Conservation (phyloP, 306 rosid genomes). For the Arachis stenosperma region DNA sequence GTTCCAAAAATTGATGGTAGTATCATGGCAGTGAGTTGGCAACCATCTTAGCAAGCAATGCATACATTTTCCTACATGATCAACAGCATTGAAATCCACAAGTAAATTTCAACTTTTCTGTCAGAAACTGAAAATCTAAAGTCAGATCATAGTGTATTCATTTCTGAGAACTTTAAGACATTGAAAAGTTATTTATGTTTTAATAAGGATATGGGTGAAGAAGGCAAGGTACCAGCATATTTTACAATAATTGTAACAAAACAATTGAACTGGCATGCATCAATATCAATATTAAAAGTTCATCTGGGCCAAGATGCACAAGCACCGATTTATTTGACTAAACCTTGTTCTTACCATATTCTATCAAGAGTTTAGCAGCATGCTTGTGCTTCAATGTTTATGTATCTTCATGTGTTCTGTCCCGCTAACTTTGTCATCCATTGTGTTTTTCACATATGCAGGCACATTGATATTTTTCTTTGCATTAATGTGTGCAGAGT, state of each 20-base stretch:
- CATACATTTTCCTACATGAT: constrained; percentile 4
- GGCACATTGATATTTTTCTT: constrained; percentile 23
- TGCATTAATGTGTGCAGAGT: too few species aligned
- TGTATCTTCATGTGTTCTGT: constrained; percentile 8
- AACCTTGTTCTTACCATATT: constrained; percentile 14
- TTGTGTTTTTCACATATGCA: constrained; percentile 17
- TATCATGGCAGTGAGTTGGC: constrained; percentile 23
- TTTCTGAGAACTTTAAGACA: constrained; percentile 17
- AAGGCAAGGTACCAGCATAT: constrained; percentile 11
- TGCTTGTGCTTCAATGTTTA: background rate
- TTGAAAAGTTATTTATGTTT: constrained; percentile 4
- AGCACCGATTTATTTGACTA: background rate
- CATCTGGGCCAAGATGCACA: constrained; percentile 17
- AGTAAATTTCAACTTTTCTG: constrained; percentile 1
- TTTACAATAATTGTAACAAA: constrained; percentile 4
- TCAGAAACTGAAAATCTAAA: constrained; percentile 22
- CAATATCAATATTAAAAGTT: constrained; percentile 16
- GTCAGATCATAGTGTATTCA: constrained; percentile 15
- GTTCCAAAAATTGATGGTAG: constrained; percentile 4
- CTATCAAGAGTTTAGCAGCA: constrained; percentile 1
- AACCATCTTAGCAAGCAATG: constrained; percentile 22
- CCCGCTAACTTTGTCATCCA: constrained; percentile 17
- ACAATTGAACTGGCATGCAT: constrained; percentile 19
- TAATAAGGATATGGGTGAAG: constrained; percentile 29
- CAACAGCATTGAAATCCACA: background rate